Evolutionary conservation across 1,284 basidiomycete species (phyloP).

Genomic region (Ceratobasidium theobromae): DNA sequence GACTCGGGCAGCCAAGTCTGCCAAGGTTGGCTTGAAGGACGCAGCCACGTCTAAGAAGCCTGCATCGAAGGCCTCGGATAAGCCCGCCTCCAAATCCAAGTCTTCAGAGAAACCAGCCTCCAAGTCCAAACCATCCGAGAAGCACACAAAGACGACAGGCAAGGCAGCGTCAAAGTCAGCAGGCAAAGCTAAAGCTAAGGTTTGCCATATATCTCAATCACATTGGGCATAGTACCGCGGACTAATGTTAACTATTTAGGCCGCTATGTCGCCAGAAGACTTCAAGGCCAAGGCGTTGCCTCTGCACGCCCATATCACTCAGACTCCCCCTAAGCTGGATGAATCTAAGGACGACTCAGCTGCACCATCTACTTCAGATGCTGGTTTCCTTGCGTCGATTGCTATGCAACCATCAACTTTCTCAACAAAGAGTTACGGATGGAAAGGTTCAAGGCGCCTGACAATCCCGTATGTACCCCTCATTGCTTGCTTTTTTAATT

Average conservation of each 20-base stretch:
- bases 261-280: conserved; percentile 45
- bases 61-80: conserved; percentile 28
- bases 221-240: too few species aligned
- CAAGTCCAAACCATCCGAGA: conserved; percentile 18
- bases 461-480: conserved; percentile 47
- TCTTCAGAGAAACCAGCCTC: conserved; percentile 24
- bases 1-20: conserved; percentile 27
- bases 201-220: too few species aligned
- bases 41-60: conserved; percentile 27
- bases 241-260: neutral
- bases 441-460: conserved; percentile 73
- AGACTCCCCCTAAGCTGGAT: conserved; percentile 57
- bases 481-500: neutral
- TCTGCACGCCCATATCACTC: conserved; percentile 65
- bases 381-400: conserved; percentile 61
- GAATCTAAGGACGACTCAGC: conserved; percentile 47
- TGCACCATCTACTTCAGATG: conserved; percentile 51
- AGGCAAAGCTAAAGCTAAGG: conserved; percentile 29
- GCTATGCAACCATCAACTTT: conserved; percentile 61
- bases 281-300: conserved; percentile 69
- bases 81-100: conserved; percentile 26
- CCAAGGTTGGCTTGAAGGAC: conserved; percentile 29
- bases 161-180: too few species aligned
- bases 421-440: conserved; percentile 73
- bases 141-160: neutral